Conservation (phyloP, 2,329 filamentous ascomycete species). For the Stagonosporopsis chrysanthemi region DNA sequence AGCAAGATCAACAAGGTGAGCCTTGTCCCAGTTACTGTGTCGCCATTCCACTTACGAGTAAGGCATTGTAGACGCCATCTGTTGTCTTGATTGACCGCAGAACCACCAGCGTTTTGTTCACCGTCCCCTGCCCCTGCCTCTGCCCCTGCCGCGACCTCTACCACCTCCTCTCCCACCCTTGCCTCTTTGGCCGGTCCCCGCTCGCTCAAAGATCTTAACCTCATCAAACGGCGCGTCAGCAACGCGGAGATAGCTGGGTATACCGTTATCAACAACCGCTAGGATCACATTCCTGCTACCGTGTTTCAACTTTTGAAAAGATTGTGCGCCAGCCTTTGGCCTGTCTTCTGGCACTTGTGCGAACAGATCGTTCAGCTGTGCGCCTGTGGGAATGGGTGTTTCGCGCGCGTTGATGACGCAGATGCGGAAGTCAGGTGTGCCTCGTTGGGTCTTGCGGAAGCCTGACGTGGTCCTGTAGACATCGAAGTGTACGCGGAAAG, state of each 20-base stretch:
- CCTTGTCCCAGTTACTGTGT: background rate
- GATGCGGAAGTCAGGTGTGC: slow-evolving; percentile 82
- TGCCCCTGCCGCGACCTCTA: slow-evolving; percentile 49
- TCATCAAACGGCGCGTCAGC: slow-evolving; percentile 77
- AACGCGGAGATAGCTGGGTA: slow-evolving; percentile 86
- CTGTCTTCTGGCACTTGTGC: slow-evolving; percentile 75
- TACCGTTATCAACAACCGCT: slow-evolving; percentile 86
- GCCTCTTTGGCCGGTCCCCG: slow-evolving; percentile 52
- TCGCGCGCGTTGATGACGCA: slow-evolving; percentile 80
- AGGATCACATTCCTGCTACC: slow-evolving; percentile 84
- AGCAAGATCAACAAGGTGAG: background rate
- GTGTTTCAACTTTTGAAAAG: slow-evolving; percentile 83
- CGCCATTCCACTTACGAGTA: background rate
- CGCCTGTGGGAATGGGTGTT: slow-evolving; percentile 74
- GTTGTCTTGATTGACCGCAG: too few species aligned
- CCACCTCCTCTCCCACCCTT: slow-evolving; percentile 50
- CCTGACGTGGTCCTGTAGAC: slow-evolving; percentile 75
- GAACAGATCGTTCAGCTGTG: slow-evolving; percentile 74
- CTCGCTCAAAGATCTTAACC: slow-evolving; percentile 73
- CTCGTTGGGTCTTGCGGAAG: slow-evolving; percentile 82
- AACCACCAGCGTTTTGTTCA: background rate
- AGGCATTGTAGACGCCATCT: background rate
- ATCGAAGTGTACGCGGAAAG: slow-evolving; percentile 79
- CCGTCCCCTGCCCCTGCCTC: slow-evolving; percentile 29
- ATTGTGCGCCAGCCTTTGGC: slow-evolving; percentile 59